phyloP scores from a whole-genome alignment of 495 filamentous ascomycete genomes.

The Astrothelium macrocarpum region DNA sequence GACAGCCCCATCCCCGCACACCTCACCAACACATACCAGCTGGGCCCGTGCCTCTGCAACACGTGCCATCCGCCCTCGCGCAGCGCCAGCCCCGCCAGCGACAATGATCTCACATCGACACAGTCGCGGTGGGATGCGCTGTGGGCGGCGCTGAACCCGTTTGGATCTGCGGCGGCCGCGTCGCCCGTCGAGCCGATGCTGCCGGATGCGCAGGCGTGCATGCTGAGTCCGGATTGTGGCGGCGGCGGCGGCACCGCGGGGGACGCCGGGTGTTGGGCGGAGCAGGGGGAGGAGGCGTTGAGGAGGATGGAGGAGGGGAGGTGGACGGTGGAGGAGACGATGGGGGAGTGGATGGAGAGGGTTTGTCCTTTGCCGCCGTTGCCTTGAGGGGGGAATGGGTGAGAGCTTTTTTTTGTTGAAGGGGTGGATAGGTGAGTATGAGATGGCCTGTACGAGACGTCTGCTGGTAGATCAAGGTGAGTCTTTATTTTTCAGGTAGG shows the following conservation, averaged over 20 bases:
- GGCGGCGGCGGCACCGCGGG: background rate
- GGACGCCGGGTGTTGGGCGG: background rate
- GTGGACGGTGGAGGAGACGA: background rate
- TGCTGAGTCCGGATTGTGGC: background rate
- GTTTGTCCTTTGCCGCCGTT: background rate
- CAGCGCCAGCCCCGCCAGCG: background rate
- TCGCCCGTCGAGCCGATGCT: background rate
- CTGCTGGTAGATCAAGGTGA: too few species aligned
- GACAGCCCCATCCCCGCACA: background rate
- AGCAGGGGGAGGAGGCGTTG: constrained; percentile 6
- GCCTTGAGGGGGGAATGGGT: background rate
- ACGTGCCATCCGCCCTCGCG: background rate
- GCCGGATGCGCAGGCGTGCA: background rate
- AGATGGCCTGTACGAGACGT: too few species aligned
- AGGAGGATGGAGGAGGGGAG: background rate
- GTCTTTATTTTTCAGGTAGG: background rate
- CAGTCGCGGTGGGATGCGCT: background rate
- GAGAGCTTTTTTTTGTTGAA: too few species aligned
- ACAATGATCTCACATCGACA: background rate
- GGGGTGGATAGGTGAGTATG: too few species aligned
- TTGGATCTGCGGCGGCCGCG: background rate
- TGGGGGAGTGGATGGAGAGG: background rate
- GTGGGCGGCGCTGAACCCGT: background rate
- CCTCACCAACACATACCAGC: background rate
- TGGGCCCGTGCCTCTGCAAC: background rate